These are phyloP conservation scores for Cryphonectria parasitica DNA, from an alignment of 2,329 filamentous ascomycete genomes.

Conservation along the genomic window DNA sequence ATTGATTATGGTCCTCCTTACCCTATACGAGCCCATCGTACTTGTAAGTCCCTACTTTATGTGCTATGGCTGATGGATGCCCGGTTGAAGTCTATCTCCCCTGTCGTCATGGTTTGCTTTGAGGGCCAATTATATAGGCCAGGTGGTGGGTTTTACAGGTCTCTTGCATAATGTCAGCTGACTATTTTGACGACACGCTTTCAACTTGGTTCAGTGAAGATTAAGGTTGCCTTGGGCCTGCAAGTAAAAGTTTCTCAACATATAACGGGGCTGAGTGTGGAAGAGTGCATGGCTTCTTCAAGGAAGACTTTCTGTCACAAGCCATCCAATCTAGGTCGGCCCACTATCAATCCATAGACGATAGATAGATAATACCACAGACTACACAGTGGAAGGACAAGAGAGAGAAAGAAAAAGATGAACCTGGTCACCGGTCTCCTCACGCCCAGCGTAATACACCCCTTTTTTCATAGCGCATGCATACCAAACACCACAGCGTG, in stretches of 20 bases:
- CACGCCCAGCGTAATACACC: background rate
- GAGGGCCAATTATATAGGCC: background rate
- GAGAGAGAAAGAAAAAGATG: background rate
- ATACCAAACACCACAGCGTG: background rate
- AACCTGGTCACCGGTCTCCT: background rate
- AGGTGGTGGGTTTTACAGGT: background rate
- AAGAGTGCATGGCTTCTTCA: background rate
- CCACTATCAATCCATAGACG: background rate
- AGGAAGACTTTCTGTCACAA: background rate
- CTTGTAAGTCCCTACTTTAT: background rate
- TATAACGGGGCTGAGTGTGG: background rate
- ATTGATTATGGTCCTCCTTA: background rate
- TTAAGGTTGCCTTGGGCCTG: background rate
- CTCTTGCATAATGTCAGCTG: background rate
- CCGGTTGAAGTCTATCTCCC: background rate
- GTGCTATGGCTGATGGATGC: background rate
- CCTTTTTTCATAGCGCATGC: background rate
- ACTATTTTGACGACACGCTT: background rate
- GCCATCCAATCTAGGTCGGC: background rate
- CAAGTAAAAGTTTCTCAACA: background rate
- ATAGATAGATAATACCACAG: background rate
- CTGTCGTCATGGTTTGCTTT: background rate
- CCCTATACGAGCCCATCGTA: background rate
- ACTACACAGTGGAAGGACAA: background rate
- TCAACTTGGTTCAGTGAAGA: background rate